Percentiles rank a stretch among this genome's conserved stretches.
phyloP scores from a whole-genome alignment of 331 rosid genomes.

The Quercus lobata region DNA sequence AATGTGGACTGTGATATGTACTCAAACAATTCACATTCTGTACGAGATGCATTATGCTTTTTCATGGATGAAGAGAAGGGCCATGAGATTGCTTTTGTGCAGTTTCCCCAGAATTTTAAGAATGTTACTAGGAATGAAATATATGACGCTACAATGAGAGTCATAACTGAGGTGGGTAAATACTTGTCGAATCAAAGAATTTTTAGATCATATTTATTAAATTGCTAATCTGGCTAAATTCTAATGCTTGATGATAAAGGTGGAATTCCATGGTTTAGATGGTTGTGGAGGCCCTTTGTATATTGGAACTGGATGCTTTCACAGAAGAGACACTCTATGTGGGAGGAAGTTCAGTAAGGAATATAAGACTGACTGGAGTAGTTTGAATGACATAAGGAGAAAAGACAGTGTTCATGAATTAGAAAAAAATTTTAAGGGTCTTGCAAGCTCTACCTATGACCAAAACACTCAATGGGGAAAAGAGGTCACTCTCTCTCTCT shows the following conservation, averaged over 20 bases:
- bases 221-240: background rate
- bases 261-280: conserved; percentile 57
- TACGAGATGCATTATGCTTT: conserved; percentile 75
- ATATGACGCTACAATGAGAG: conserved; percentile 28
- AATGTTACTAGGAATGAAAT: conserved; percentile 60
- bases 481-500: conserved; percentile 34
- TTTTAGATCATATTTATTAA: background rate
- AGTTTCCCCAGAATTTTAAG: conserved; percentile 50
- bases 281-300: conserved; percentile 66
- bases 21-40: conserved; percentile 57
- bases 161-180: conserved; percentile 13
- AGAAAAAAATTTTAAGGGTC: conserved; percentile 45
- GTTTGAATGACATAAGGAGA: background rate
- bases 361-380: conserved; percentile 28
- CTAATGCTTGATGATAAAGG: conserved; percentile 26
- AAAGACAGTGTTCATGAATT: conserved; percentile 21
- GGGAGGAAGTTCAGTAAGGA: conserved; percentile 47
- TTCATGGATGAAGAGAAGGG: conserved; percentile 75
- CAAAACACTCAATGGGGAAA: conserved; percentile 75
- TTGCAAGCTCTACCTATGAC: conserved; percentile 67
- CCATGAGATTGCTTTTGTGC: conserved; percentile 66
- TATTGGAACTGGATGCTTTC: conserved; percentile 72
- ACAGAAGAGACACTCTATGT: conserved; percentile 57
- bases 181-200: background rate
- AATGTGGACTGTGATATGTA: conserved; percentile 83